Percentiles rank a stretch among this genome's conserved stretches.
Evolutionary conservation across 495 filamentous ascomycete genomes (phyloP).

Genomic region (Diplogelasinospora grovesii): DNA sequence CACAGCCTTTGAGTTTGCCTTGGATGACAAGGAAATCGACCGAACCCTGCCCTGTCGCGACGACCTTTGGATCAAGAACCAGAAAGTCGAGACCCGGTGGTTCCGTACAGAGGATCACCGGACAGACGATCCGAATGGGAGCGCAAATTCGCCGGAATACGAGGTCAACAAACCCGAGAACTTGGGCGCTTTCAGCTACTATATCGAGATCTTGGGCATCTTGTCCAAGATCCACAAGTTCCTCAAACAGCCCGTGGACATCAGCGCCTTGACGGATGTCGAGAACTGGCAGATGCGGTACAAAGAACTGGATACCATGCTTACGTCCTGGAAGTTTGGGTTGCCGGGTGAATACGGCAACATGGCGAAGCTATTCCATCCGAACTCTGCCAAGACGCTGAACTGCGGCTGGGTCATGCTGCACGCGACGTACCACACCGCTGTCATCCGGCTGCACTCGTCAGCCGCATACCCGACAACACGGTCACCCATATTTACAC

Average conservation of each 20-base stretch:
- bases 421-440: constrained; percentile 67
- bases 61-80: constrained; percentile 75
- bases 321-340: constrained; percentile 75
- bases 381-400: constrained; percentile 54
- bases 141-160: constrained; percentile 40
- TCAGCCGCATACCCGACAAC: constrained; percentile 87
- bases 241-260: constrained; percentile 81
- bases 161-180: constrained; percentile 67
- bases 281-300: constrained; percentile 85
- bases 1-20: constrained; percentile 82
- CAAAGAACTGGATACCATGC: constrained; percentile 68
- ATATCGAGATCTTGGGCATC: constrained; percentile 80
- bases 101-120: constrained; percentile 52
- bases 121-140: constrained; percentile 16
- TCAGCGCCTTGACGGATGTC: constrained; percentile 72
- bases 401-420: constrained; percentile 86
- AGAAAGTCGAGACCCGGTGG: constrained; percentile 76
- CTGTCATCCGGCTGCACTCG: constrained; percentile 85
- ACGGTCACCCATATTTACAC: constrained; percentile 75
- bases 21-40: constrained; percentile 84
- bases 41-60: constrained; percentile 79
- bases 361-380: constrained; percentile 63
- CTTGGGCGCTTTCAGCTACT: constrained; percentile 76
- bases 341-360: constrained; percentile 77
- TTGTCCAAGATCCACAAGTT: constrained; percentile 80